These are phyloP conservation scores for Theileria parva DNA, from an alignment of 169 alveolate species.

Conservation along the genomic window DNA sequence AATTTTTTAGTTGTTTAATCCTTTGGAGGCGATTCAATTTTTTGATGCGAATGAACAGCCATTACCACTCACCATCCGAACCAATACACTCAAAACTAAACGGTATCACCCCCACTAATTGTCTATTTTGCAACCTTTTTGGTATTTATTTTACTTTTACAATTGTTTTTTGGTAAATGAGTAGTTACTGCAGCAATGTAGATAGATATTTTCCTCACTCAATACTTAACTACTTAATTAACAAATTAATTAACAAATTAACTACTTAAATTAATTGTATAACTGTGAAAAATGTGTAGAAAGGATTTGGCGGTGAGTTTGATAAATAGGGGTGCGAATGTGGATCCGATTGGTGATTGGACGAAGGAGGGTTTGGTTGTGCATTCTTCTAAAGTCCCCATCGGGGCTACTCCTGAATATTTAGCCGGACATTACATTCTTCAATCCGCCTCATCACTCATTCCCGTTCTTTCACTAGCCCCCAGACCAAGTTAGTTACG, in stretches of 20 bases:
- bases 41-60: slow-evolving; percentile 89
- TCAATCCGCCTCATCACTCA: slow-evolving; percentile 91
- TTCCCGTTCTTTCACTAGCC: slow-evolving; percentile 92
- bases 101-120: slow-evolving; percentile 27
- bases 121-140: too few species aligned
- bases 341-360: slow-evolving; percentile 93
- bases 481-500: slow-evolving; percentile 80
- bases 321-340: slow-evolving; percentile 91
- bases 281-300: background rate
- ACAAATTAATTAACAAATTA: too few species aligned
- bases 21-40: slow-evolving; percentile 89
- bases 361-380: slow-evolving; percentile 91
- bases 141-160: background rate
- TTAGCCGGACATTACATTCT: slow-evolving; percentile 95
- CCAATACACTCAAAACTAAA: slow-evolving; percentile 90
- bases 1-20: slow-evolving; percentile 80
- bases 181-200: background rate
- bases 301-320: slow-evolving; percentile 90
- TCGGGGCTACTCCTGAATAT: slow-evolving; percentile 97
- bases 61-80: slow-evolving; percentile 89
- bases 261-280: too few species aligned
- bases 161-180: slow-evolving; percentile 8
- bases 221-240: slow-evolving; percentile 70
- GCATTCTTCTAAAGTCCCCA: slow-evolving; percentile 90
- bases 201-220: slow-evolving; percentile 29